Percentiles rank a stretch among this genome's conserved stretches.
Conservation (phyloP, 106 monocot species). For the Posidonia australis region DNA sequence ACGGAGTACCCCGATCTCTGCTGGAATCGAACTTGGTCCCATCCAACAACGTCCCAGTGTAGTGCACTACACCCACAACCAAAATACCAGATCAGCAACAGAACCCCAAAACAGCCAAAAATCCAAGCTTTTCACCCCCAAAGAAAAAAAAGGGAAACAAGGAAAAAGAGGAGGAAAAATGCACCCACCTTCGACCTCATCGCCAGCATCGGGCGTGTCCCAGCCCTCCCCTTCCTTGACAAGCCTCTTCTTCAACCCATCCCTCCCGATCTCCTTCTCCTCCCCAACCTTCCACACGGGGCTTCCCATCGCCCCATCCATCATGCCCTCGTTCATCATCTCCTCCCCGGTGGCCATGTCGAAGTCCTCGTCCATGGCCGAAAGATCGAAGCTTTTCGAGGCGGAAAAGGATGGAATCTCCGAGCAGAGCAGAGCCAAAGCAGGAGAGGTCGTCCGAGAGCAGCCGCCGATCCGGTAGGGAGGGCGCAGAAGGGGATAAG, state of each 20-base stretch:
- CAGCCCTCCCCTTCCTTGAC: conserved; percentile 77
- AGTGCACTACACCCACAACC: conserved; percentile 49
- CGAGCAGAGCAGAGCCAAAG: too few species aligned
- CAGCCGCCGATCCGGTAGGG: neutral
- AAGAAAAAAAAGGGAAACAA: neutral
- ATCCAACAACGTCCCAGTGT: conserved; percentile 80
- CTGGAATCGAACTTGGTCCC: conserved; percentile 93
- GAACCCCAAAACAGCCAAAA: neutral
- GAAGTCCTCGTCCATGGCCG: conserved; percentile 60
- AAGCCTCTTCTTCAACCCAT: conserved; percentile 85
- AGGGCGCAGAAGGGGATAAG: neutral
- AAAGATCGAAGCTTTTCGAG: neutral
- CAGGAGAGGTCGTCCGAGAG: too few species aligned
- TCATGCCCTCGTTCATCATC: conserved; percentile 32
- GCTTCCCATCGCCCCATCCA: conserved; percentile 21
- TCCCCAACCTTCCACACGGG: conserved; percentile 60
- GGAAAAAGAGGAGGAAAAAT: neutral
- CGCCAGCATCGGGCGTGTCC: conserved; percentile 79
- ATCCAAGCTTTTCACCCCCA: too few species aligned
- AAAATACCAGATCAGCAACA: neutral
- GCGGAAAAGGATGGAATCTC: too few species aligned
- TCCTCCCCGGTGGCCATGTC: conserved; percentile 40
- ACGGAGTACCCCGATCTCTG: conserved; percentile 63
- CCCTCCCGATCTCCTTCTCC: conserved; percentile 87
- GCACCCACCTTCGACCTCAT: conserved; percentile 72